These are phyloP conservation scores for Russula compacta DNA, from an alignment of 768 basidiomycete genomes.

Conservation along the genomic window DNA sequence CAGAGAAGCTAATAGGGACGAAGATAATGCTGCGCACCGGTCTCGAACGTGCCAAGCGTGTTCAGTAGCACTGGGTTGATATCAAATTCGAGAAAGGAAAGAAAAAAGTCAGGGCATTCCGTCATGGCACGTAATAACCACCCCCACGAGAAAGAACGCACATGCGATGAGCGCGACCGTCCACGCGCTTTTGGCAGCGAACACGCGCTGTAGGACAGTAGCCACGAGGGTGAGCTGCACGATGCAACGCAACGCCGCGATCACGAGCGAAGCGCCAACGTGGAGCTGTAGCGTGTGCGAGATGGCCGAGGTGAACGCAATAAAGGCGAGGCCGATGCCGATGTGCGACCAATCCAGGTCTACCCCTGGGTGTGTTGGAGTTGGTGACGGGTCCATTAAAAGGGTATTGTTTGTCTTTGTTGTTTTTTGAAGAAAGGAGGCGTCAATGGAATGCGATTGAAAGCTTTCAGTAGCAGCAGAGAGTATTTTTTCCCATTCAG, in stretches of 20 bases:
- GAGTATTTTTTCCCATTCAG: too few relatives aligned
- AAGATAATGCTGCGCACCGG: constrained; percentile 37
- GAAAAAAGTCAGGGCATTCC: neutral
- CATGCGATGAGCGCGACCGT: constrained; percentile 65
- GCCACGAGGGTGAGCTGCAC: constrained; percentile 72
- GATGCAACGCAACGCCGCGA: constrained; percentile 65
- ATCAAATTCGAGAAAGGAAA: too few relatives aligned
- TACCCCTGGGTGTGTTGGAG: constrained; percentile 17
- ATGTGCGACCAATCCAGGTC: constrained; percentile 67
- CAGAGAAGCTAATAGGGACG: neutral
- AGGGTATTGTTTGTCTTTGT: neutral
- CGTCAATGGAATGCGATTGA: too few relatives aligned
- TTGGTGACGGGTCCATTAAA: constrained; percentile 27
- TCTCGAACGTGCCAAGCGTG: constrained; percentile 68
- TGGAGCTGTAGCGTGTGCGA: constrained; percentile 60
- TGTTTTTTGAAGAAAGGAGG: too few relatives aligned
- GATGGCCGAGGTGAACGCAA: constrained; percentile 59
- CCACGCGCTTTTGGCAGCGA: constrained; percentile 67
- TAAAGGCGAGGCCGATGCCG: constrained; percentile 62
- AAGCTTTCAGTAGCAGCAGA: too few relatives aligned
- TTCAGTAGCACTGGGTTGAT: constrained; percentile 65
- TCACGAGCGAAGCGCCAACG: constrained; percentile 56
- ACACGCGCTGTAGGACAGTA: constrained; percentile 59
- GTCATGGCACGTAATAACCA: neutral
- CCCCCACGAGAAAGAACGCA: constrained; percentile 38